These are phyloP conservation scores for Styphnolobium japonicum DNA, from an alignment of 306 rosid species.

Conservation along the genomic window DNA sequence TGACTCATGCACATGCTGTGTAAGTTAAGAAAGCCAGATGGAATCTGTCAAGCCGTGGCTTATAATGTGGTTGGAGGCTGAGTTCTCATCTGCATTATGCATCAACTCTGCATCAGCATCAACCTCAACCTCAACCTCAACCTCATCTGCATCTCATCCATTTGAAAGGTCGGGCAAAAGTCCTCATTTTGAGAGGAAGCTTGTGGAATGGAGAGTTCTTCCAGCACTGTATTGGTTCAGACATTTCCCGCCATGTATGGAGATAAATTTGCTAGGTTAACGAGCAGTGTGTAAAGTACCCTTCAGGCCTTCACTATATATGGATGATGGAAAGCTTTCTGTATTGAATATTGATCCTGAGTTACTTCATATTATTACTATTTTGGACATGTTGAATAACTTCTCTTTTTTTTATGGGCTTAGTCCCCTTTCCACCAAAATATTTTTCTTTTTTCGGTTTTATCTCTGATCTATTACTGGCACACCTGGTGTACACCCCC, in stretches of 20 bases:
- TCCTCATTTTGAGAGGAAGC: background rate
- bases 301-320: constrained; percentile 14
- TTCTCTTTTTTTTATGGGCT: background rate
- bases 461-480: background rate
- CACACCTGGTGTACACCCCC: no score
- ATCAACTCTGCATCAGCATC: background rate
- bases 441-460: background rate
- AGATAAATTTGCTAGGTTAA: background rate
- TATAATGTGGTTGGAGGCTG: background rate
- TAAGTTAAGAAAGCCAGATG: constrained; percentile 13
- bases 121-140: no score
- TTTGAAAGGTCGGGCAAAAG: background rate
- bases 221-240: background rate
- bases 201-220: background rate
- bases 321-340: background rate
- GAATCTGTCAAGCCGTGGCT: background rate
- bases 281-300: background rate
- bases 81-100: background rate
- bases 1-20: background rate
- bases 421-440: background rate
- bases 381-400: background rate
- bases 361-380: background rate
- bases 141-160: background rate
- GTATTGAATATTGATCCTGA: background rate
- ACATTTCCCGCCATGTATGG: background rate